Conservation (phyloP, 306 rosid genomes). For the Hippophae tibetana region DNA sequence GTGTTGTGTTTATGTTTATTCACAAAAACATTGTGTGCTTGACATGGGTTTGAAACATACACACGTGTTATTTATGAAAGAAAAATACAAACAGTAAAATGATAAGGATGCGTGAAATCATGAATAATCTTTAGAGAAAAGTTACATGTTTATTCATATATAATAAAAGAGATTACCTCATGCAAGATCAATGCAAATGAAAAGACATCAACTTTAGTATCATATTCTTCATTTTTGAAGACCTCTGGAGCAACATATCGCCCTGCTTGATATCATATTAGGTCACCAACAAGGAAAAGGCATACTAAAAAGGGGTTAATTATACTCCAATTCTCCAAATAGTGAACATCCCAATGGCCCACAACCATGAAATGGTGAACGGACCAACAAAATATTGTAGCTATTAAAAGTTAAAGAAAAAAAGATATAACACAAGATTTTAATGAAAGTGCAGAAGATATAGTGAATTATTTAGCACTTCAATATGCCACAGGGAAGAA, state of each 20-base stretch:
- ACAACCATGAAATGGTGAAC: no score
- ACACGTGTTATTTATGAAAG: neutral
- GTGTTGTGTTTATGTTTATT: neutral
- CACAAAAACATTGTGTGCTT: constrained; percentile 1
- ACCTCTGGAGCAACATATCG: constrained; percentile 95
- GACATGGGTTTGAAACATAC: neutral
- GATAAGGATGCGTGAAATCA: neutral
- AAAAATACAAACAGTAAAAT: neutral
- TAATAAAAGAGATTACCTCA: constrained; percentile 44
- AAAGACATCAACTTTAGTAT: constrained; percentile 86
- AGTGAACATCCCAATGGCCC: no score
- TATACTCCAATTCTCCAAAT: no score
- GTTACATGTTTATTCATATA: neutral
- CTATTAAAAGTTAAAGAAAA: no score
- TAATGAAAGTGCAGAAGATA: no score
- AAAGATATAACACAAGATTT: no score
- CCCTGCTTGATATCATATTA: constrained; percentile 34
- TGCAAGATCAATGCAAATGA: constrained; percentile 85
- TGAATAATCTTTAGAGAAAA: neutral
- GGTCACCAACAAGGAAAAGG: neutral
- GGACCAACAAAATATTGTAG: no score
- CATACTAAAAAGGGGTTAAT: neutral
- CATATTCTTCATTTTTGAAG: constrained; percentile 66
- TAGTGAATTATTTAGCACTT: no score
- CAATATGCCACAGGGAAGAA: no score